A percentile compares a stretch with the other conserved stretches of the same genome.
These are phyloP conservation scores for Xylariaceae sp. DNA, from an alignment of 2,329 filamentous ascomycete genomes.

Conservation along the genomic window DNA sequence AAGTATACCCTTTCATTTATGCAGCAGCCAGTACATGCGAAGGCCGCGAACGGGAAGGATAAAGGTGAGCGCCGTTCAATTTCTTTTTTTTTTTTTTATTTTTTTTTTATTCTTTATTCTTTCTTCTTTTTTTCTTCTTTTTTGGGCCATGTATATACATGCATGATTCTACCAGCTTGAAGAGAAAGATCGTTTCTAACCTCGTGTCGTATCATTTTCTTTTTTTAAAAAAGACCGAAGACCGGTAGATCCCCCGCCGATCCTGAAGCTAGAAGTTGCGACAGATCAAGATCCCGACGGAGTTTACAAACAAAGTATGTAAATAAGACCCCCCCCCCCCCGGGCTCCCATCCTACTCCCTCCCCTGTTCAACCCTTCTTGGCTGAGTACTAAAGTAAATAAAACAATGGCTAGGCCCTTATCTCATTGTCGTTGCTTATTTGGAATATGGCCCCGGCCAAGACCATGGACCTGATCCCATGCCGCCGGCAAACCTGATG, in stretches of 20 bases:
- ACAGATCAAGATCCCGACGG: slow-evolving; percentile 41
- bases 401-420: slow-evolving; percentile 26
- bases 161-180: too few species aligned
- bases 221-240: slow-evolving; percentile 58
- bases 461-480: slow-evolving; percentile 36
- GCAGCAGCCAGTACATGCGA: slow-evolving; percentile 29
- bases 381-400: slow-evolving; percentile 1
- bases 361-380: background rate
- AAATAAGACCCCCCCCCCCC: background rate
- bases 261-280: slow-evolving; percentile 62
- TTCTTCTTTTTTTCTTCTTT: too few species aligned
- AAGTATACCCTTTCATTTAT: slow-evolving; percentile 28
- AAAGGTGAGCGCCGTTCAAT: slow-evolving; percentile 22
- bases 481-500: slow-evolving; percentile 45
- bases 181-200: too few species aligned
- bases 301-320: slow-evolving; percentile 54
- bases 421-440: slow-evolving; percentile 30
- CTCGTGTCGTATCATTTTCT: too few species aligned
- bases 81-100: too few species aligned
- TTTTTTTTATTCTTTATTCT: too few species aligned
- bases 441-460: slow-evolving; percentile 36
- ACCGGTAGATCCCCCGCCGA: slow-evolving; percentile 81
- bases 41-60: slow-evolving; percentile 31
- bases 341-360: background rate
- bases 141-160: too few species aligned